Evolutionary conservation across 2,329 filamentous ascomycete genomes (phyloP), one percentile per base, ranked within the genome.

Genomic region (Fusarium solani-melongenae): DNA sequence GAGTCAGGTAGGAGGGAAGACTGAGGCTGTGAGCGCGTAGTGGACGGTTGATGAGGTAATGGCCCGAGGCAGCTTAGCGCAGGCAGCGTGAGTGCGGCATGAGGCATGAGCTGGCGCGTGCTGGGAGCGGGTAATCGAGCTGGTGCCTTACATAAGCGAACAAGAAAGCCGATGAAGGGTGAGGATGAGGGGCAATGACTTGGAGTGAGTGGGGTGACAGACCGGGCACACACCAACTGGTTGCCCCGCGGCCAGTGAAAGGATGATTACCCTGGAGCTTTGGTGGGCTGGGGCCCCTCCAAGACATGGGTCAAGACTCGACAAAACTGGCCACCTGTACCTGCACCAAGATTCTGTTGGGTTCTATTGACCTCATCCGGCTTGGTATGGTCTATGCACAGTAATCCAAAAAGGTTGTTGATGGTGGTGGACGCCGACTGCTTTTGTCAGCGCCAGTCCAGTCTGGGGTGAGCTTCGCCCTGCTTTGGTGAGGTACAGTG

Each of bases 41-140:
- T 36, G 34, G 34, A 24, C 66, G 73, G 66, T 66, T 77, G 75
- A 78, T 78, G 76, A 79, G 77, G 77, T 77, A 75, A 77, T 80
- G 77, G 64, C 72, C 49, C 58, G 17, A 70, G 59, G 36, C 41
- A 57, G 72, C 65, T 71, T 72, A 68, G 46, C 29, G 46, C 27
- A 29, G 46, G 7, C 27, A 53, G 46, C 20, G 24, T 17, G 46
- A 44, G 68, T 60, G 60, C 63, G 53, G 66, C 67, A 71, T 73
- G 70, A 70, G 70, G 65, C 66, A 71, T 66, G 60, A 72, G 75
- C 53, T 76, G 67, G 49, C 33, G 34, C 44, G n/a, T 44, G 46
- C 36, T 63, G 49, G 20, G 12, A 49, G 49, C 53, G 46, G 46
- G 46, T 51, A 29, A 51, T 51, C 46, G 17, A 36, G 38, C 17